Conservation (phyloP, 306 rosid genomes). For the Cicer pinnatifidum region DNA sequence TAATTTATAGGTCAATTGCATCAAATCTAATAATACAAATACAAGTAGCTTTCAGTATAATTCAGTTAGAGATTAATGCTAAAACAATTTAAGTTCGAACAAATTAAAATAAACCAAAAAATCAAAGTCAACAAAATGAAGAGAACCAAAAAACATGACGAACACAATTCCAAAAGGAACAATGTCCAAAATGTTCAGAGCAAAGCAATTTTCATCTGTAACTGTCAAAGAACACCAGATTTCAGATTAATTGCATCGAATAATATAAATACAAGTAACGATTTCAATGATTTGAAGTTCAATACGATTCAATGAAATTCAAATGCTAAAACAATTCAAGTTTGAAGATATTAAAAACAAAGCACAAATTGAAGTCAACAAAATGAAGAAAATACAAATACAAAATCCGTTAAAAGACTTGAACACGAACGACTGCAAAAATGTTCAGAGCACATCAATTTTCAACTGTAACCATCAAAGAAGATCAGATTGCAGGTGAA, state of each 20-base stretch:
- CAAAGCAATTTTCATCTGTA: background rate
- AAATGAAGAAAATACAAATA: background rate
- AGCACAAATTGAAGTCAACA: constrained; percentile 1
- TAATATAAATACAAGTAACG: background rate
- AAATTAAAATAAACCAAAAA: background rate
- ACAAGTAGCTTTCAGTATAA: constrained; percentile 3
- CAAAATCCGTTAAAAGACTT: too few species aligned
- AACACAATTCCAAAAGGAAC: background rate
- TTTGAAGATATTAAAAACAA: constrained; percentile 1
- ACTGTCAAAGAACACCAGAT: constrained; percentile 9
- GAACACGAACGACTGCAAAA: constrained; percentile 14
- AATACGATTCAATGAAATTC: constrained; percentile 35
- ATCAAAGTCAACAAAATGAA: constrained; percentile 41
- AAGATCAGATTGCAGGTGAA: too few species aligned
- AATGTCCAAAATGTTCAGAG: background rate
- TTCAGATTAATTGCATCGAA: background rate
- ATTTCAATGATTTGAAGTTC: constrained; percentile 24
- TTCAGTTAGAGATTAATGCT: constrained; percentile 43
- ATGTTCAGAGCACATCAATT: constrained; percentile 8
- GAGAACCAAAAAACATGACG: constrained; percentile 1
- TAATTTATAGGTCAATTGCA: background rate
- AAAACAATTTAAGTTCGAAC: constrained; percentile 30
- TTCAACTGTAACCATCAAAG: background rate
- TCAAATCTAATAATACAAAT: constrained; percentile 9
- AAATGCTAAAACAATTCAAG: constrained; percentile 39